Evolutionary conservation across 2,329 filamentous ascomycete species (phyloP), one percentile per base, ranked within the genome.

Genomic region (Claviceps sp.): DNA sequence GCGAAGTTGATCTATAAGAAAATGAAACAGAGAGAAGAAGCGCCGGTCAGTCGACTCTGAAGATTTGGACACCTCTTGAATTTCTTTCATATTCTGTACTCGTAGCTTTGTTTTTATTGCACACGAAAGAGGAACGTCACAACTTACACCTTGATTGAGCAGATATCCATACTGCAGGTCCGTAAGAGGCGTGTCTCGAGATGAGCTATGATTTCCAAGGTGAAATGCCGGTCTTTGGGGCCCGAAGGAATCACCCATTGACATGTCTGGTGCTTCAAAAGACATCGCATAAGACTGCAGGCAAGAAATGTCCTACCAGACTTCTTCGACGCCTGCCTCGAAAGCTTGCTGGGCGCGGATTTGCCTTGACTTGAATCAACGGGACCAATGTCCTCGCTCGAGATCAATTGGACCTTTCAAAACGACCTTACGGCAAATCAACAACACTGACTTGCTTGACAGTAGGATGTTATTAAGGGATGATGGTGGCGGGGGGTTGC

Each of bases 141-240:
- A 72, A 72, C 81, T 72, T 76, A 86, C 83, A 69, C 82, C 82
- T 56, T 77, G 71, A 61, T 85, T 84, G 57, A 88, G 75, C 11
- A 87, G 75, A 61, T 85, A 76, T 50, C 76, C 75, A 60, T 88
- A 80, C 62, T 86, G 74, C 57, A 79, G 67, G 49, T 84, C 76
- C 20, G 77, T 78, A 52, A 87, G 75, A 52, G 81, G 77, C 56
- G 77, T 69, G 30, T 72, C 67, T 54, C 85, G 73, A 50, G 71
- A 72, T 6, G 82, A 82, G 63, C 88, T 84, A 68, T 90, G 86
- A 56, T 88, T 83, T 53, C 85, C 84, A 58, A 89, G 73, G 61
- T 84, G 86, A 62, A 88, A 86, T 11, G 52, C 57, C 1, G 73
- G 73, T 37, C 68, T 62, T 51, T 64, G 62, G 49, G 60, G 56